These are phyloP conservation scores for Trametes sp. DNA, from an alignment of 1,284 basidiomycete species.

Conservation along the genomic window DNA sequence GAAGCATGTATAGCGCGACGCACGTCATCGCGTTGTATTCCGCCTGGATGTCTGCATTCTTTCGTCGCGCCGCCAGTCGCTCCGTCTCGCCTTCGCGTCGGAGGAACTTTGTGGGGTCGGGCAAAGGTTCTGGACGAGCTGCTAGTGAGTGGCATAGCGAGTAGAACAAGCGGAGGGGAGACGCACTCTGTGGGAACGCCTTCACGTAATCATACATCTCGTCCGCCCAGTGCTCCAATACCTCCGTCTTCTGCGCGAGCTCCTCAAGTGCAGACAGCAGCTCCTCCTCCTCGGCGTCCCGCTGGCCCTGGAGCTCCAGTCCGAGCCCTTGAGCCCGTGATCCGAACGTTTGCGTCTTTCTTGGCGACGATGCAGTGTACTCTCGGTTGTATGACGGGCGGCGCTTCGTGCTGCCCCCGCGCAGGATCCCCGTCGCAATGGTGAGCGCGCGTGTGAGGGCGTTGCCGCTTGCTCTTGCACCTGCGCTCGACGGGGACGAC, in stretches of 20 bases:
- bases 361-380: constrained; percentile 53
- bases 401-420: constrained; percentile 60
- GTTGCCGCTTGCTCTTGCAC: constrained; percentile 67
- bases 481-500: constrained; percentile 68
- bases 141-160: background rate
- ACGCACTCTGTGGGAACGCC: constrained; percentile 78
- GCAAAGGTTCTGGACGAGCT: constrained; percentile 65
- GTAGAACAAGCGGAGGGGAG: background rate
- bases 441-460: constrained; percentile 88
- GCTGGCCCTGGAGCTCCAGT: constrained; percentile 42
- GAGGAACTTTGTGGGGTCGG: constrained; percentile 74
- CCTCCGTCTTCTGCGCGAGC: constrained; percentile 94
- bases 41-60: constrained; percentile 75
- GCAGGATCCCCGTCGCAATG: constrained; percentile 90
- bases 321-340: constrained; percentile 38
- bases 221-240: constrained; percentile 93
- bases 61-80: constrained; percentile 67
- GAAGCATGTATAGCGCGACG: constrained; percentile 91
- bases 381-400: constrained; percentile 41
- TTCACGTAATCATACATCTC: constrained; percentile 88
- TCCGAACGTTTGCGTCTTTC: constrained; percentile 51
- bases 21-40: constrained; percentile 84
- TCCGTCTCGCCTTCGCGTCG: constrained; percentile 78
- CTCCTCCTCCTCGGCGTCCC: constrained; percentile 85
- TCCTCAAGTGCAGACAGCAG: constrained; percentile 84